These are phyloP conservation scores for Coemansia sp. DNA, from an alignment of 192 early-diverging fungal genomes.

Conservation along the genomic window DNA sequence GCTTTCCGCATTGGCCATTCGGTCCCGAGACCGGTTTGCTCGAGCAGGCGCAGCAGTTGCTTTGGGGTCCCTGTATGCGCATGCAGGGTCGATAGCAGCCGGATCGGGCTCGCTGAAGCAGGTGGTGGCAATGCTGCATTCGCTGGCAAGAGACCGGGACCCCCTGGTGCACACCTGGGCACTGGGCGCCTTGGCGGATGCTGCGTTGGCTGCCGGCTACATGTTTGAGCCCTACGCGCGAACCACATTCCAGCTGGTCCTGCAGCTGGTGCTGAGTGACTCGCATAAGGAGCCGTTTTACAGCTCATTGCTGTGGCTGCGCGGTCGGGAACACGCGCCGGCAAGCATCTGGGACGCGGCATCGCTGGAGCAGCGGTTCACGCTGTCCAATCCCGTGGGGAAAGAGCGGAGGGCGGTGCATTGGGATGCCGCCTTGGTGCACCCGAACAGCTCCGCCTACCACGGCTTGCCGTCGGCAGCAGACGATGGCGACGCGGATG, in stretches of 20 bases:
- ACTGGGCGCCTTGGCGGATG: conserved; percentile 75
- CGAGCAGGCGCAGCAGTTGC: conserved; percentile 90
- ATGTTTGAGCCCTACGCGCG: conserved; percentile 91
- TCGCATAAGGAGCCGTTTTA: conserved; percentile 65
- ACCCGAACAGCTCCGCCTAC: conserved; percentile 50
- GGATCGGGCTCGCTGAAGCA: conserved; percentile 74
- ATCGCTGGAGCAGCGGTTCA: neutral
- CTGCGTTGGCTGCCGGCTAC: conserved; percentile 81
- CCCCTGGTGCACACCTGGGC: conserved; percentile 95
- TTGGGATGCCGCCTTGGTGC: conserved; percentile 58
- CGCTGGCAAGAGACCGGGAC: conserved; percentile 87
- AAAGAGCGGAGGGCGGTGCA: conserved; percentile 50
- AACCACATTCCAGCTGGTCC: conserved; percentile 79
- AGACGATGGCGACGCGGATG: conserved; percentile 10
- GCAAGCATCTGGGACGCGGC: neutral
- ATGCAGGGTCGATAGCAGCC: conserved; percentile 88
- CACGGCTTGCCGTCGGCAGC: conserved; percentile 19
- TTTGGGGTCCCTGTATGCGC: conserved; percentile 81
- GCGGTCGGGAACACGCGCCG: conserved; percentile 32
- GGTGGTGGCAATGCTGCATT: conserved; percentile 84
- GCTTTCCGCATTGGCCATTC: conserved; percentile 64
- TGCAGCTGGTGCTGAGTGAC: conserved; percentile 87
- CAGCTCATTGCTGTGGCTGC: conserved; percentile 34
- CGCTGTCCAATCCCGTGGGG: conserved; percentile 1
- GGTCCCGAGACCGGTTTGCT: conserved; percentile 88